Evolutionary conservation across 1,139 yeast genomes (phyloP).

Genomic region (Geotrichum macrosporum): DNA sequence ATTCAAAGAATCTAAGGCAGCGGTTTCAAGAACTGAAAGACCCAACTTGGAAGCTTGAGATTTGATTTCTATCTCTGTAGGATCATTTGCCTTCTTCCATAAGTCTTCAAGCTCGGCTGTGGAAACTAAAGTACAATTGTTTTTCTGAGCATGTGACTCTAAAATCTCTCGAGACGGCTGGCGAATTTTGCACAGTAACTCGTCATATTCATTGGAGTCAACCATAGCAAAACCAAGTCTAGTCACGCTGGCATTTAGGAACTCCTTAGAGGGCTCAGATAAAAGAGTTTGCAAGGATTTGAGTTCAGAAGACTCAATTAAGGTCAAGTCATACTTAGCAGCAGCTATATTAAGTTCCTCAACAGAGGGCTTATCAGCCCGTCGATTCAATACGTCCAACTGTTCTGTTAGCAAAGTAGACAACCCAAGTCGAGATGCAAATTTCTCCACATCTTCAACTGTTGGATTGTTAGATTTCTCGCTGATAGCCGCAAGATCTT

Average conservation of each 20-base stretch:
- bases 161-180: constrained; percentile 42
- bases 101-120: constrained; percentile 30
- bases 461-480: constrained; percentile 29
- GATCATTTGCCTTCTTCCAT: constrained; percentile 26
- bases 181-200: constrained; percentile 33
- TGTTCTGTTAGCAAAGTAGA: constrained; percentile 27
- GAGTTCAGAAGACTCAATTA: constrained; percentile 29
- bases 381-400: constrained; percentile 13
- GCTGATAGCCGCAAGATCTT: constrained; percentile 21
- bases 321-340: constrained; percentile 29
- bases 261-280: constrained; percentile 12
- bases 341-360: constrained; percentile 29
- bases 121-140: constrained; percentile 18
- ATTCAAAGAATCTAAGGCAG: constrained; percentile 36
- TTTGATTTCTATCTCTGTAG: constrained; percentile 29
- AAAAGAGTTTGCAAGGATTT: constrained; percentile 11
- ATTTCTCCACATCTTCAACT: constrained; percentile 24
- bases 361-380: constrained; percentile 21
- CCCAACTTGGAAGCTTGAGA: constrained; percentile 33
- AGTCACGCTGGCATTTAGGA: constrained; percentile 9
- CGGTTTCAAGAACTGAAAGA: constrained; percentile 26
- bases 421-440: constrained; percentile 27
- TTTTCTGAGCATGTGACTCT: constrained; percentile 34
- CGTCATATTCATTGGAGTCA: constrained; percentile 31
- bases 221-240: constrained; percentile 18